A percentile compares a stretch with the other conserved stretches of the same genome.
These are phyloP conservation scores for Collariella sp. DNA, from an alignment of 495 filamentous ascomycete genomes.

Conservation along the genomic window DNA sequence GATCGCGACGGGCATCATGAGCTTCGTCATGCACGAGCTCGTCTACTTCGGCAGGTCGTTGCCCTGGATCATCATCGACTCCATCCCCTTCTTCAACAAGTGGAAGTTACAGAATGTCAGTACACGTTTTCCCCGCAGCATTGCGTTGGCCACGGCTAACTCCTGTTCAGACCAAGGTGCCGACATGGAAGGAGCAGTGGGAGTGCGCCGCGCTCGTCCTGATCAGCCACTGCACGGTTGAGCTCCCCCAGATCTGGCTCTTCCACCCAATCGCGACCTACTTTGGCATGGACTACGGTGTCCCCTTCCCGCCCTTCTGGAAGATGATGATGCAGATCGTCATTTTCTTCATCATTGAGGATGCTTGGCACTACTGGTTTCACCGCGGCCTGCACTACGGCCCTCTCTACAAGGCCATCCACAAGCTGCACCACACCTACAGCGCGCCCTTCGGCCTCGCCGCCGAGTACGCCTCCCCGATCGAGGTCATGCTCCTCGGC, in stretches of 20 bases:
- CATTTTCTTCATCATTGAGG: conserved; percentile 92
- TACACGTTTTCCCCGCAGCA: conserved; percentile 2
- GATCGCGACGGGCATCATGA: conserved; percentile 93
- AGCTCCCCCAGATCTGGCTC: conserved; percentile 96
- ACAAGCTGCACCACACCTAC: conserved; percentile 99
- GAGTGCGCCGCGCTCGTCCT: conserved; percentile 86
- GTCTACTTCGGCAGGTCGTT: conserved; percentile 90
- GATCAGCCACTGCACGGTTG: conserved; percentile 89
- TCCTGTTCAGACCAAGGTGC: conserved; percentile 65
- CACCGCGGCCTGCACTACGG: conserved; percentile 95
- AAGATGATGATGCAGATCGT: conserved; percentile 89
- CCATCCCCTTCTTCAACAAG: conserved; percentile 73
- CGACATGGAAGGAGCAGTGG: conserved; percentile 85
- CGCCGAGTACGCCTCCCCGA: conserved; percentile 94
- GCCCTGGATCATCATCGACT: conserved; percentile 91
- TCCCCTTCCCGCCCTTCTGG: conserved; percentile 77
- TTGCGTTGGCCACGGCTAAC: conserved; percentile 3
- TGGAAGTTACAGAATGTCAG: conserved; percentile 90
- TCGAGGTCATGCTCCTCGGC: conserved; percentile 97
- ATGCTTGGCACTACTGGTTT: conserved; percentile 97
- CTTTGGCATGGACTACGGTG: conserved; percentile 77
- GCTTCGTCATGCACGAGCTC: conserved; percentile 86
- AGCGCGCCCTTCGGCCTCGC: conserved; percentile 94
- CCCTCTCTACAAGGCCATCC: conserved; percentile 84
- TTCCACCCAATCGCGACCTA: conserved; percentile 97